These are phyloP conservation scores for Fusarium neocosmosporiellum DNA, from an alignment of 2,329 filamentous ascomycete genomes.

Conservation along the genomic window DNA sequence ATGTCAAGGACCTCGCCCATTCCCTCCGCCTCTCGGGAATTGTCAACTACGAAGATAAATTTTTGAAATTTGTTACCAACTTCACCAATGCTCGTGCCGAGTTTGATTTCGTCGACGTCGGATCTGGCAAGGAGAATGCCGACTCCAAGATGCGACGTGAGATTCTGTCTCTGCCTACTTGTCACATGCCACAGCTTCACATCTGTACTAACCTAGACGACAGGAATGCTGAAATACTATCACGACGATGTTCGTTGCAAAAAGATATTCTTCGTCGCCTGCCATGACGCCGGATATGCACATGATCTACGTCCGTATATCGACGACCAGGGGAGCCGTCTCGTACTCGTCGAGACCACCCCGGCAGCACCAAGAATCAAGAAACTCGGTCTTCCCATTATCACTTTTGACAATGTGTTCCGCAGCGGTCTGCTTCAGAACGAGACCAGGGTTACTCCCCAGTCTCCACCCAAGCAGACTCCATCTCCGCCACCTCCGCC, in stretches of 20 bases:
- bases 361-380: not conserved
- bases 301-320: not conserved
- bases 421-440: not conserved
- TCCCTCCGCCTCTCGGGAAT: not conserved
- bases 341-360: not conserved
- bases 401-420: not conserved
- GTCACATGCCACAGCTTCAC: not conserved
- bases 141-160: not conserved
- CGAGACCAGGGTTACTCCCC: not conserved
- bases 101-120: not conserved
- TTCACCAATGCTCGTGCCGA: not conserved
- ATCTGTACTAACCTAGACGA: not conserved
- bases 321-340: not conserved
- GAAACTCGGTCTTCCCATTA: not conserved
- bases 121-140: not conserved
- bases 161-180: not conserved
- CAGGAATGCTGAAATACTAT: not conserved
- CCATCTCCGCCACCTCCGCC: not conserved
- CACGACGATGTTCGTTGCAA: not conserved
- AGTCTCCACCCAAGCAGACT: not conserved
- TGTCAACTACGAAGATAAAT: not conserved
- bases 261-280: not conserved
- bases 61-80: not conserved
- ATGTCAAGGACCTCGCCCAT: not conserved
- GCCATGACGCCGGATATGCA: not conserved